These are phyloP conservation scores for Daucus carota DNA, from an alignment of 129 eudicot genomes.

Conservation along the genomic window DNA sequence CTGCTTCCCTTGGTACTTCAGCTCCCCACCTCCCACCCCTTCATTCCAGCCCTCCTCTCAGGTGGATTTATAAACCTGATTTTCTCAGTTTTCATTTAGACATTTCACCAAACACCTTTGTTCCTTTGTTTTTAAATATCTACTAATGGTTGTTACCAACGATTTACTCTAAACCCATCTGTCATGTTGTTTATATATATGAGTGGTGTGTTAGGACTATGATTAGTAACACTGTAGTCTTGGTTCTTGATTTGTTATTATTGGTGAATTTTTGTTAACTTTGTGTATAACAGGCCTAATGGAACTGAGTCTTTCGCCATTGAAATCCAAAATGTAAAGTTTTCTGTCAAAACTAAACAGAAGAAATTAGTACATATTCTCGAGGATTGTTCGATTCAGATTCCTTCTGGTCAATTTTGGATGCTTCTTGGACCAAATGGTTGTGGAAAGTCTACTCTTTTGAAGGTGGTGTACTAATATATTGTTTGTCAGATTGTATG, in stretches of 20 bases:
- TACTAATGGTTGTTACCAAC: background rate
- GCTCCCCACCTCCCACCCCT: constrained; percentile 20
- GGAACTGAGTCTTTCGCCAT: constrained; percentile 46
- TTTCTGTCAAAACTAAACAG: constrained; percentile 36
- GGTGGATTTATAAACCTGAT: constrained; percentile 7
- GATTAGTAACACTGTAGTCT: background rate
- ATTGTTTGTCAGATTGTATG: background rate
- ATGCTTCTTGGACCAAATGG: constrained; percentile 99
- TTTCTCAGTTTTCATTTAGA: constrained; percentile 12
- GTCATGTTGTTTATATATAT: background rate
- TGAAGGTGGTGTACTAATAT: constrained; percentile 47
- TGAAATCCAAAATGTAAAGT: constrained; percentile 50
- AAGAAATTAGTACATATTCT: constrained; percentile 47
- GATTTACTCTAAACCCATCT: background rate
- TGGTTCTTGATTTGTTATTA: background rate
- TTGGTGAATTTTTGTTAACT: background rate
- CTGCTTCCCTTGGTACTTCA: constrained; percentile 20
- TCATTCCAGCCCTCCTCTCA: constrained; percentile 24
- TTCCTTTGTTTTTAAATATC: background rate
- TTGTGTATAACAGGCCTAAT: background rate
- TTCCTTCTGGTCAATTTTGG: constrained; percentile 85
- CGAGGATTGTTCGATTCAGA: constrained; percentile 58
- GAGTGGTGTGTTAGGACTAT: background rate
- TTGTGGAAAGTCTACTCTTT: constrained; percentile 89
- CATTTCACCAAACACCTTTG: constrained; percentile 32